phyloP scores from a whole-genome alignment of 2,329 filamentous ascomycete species.

The Nemania sp. region DNA sequence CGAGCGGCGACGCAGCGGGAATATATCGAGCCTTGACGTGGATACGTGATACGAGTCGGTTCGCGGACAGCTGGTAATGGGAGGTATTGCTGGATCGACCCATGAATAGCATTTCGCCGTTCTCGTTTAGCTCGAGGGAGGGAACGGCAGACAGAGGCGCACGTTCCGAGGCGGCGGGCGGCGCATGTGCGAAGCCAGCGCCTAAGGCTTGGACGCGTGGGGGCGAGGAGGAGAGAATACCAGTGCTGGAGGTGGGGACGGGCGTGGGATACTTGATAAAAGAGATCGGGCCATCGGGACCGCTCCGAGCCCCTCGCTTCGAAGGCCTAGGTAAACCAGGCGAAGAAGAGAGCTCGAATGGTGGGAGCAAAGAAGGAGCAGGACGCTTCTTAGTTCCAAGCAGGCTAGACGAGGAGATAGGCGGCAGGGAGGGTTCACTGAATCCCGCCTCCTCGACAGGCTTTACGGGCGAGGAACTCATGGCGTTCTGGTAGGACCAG shows the following conservation, averaged over 20 bases:
- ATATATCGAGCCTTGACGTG: constrained; percentile 90
- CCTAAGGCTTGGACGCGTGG: constrained; percentile 56
- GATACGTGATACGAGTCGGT: constrained; percentile 89
- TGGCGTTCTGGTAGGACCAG: constrained; percentile 27
- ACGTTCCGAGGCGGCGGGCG: constrained; percentile 73
- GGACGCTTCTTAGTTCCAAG: constrained; percentile 66
- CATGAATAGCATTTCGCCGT: constrained; percentile 83
- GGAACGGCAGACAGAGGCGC: constrained; percentile 82
- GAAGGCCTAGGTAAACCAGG: constrained; percentile 69
- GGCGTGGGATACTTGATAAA: constrained; percentile 86
- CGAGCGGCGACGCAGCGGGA: constrained; percentile 67
- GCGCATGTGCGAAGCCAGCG: constrained; percentile 61
- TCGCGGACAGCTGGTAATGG: constrained; percentile 91
- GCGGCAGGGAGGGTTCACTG: constrained; percentile 45
- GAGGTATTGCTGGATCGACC: constrained; percentile 93
- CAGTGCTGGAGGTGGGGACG: constrained; percentile 90
- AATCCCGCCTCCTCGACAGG: constrained; percentile 41
- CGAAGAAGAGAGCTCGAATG: constrained; percentile 82
- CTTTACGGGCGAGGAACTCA: constrained; percentile 38
- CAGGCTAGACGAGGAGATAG: constrained; percentile 32
- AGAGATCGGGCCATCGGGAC: constrained; percentile 47
- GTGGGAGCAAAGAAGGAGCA: constrained; percentile 71
- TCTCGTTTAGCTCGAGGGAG: constrained; percentile 77
- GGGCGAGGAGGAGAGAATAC: constrained; percentile 86
- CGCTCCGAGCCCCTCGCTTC: constrained; percentile 65